Conservation (phyloP, 768 basidiomycete genomes). For the Brasilioporus rufonigricans region DNA sequence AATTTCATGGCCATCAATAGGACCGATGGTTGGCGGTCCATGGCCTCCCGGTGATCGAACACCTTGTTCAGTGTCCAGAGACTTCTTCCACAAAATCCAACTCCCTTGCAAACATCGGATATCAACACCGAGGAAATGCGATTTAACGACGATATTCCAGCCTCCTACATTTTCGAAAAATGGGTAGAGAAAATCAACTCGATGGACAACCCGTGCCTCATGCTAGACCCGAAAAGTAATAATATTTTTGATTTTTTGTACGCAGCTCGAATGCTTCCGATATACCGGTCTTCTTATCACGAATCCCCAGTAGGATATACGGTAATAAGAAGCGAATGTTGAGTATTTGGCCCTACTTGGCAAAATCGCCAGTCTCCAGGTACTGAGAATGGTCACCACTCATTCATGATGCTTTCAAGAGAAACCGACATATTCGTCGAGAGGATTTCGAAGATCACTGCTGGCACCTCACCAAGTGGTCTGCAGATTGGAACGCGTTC, state of each 20-base stretch:
- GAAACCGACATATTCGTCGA: constrained; percentile 41
- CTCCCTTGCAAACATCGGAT: constrained; percentile 29
- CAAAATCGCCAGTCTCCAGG: constrained; percentile 34
- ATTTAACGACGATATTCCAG: constrained; percentile 23
- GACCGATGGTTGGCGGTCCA: constrained; percentile 41
- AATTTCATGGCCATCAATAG: constrained; percentile 19
- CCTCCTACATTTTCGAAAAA: constrained; percentile 31
- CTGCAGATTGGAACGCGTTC: constrained; percentile 42
- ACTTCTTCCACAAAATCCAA: constrained; percentile 37
- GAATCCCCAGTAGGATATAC: constrained; percentile 29
- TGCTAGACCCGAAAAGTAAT: constrained; percentile 25
- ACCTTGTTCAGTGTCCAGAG: constrained; percentile 35
- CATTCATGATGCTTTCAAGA: constrained; percentile 30
- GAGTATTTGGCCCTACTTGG: constrained; percentile 34
- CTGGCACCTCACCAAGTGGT: constrained; percentile 34
- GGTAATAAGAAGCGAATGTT: constrained; percentile 32
- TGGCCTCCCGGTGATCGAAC: constrained; percentile 33
- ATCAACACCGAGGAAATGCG: constrained; percentile 31
- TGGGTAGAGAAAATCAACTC: constrained; percentile 37
- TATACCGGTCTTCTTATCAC: not conserved
- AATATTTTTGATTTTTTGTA: constrained; percentile 39
- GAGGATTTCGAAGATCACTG: constrained; percentile 52
- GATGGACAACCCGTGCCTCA: constrained; percentile 40
- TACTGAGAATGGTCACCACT: constrained; percentile 40
- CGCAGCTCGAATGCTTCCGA: constrained; percentile 3